phyloP scores from a whole-genome alignment of 345 rosid species.

The Aquilaria malaccensis region DNA sequence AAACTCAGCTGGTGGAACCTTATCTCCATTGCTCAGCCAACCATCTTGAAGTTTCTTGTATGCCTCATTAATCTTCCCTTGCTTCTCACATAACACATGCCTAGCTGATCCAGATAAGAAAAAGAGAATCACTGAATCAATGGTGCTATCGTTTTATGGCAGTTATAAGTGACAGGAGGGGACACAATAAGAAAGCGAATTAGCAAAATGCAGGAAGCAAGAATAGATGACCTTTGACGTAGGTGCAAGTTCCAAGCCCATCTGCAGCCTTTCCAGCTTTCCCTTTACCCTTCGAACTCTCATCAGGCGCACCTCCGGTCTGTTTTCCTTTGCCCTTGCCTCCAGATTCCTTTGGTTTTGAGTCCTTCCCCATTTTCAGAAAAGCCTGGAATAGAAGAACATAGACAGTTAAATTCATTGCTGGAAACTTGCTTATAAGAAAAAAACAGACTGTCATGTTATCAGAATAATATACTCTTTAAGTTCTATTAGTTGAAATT shows the following conservation, averaged over 20 bases:
- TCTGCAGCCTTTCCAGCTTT: slow-evolving; percentile 78
- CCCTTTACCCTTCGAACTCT: slow-evolving; percentile 84
- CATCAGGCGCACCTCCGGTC: slow-evolving; percentile 66
- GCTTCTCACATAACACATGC: slow-evolving; percentile 89
- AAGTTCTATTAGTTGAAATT: not conserved
- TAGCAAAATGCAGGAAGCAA: not conserved
- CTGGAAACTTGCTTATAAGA: too few relatives aligned
- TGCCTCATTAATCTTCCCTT: slow-evolving; percentile 93
- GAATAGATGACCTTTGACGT: slow-evolving; percentile 64
- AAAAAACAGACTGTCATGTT: too few relatives aligned
- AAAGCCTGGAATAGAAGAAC: slow-evolving; percentile 1
- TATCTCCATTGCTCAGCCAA: slow-evolving; percentile 88
- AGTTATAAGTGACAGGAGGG: not conserved
- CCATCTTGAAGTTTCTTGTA: slow-evolving; percentile 94
- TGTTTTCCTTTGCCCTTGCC: slow-evolving; percentile 93
- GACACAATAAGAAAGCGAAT: not conserved
- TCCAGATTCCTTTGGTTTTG: slow-evolving; percentile 41
- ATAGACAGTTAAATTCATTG: too few relatives aligned
- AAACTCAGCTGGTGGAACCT: slow-evolving; percentile 97
- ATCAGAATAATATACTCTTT: not conserved
- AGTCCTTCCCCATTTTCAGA: slow-evolving; percentile 59
- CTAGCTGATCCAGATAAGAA: slow-evolving; percentile 46
- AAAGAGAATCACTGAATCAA: not conserved
- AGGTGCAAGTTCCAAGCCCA: slow-evolving; percentile 96
- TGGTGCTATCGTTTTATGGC: not conserved